These are phyloP conservation scores for Paspalum vaginatum DNA, from an alignment of 176 grass and related monocot species.

Conservation along the genomic window DNA sequence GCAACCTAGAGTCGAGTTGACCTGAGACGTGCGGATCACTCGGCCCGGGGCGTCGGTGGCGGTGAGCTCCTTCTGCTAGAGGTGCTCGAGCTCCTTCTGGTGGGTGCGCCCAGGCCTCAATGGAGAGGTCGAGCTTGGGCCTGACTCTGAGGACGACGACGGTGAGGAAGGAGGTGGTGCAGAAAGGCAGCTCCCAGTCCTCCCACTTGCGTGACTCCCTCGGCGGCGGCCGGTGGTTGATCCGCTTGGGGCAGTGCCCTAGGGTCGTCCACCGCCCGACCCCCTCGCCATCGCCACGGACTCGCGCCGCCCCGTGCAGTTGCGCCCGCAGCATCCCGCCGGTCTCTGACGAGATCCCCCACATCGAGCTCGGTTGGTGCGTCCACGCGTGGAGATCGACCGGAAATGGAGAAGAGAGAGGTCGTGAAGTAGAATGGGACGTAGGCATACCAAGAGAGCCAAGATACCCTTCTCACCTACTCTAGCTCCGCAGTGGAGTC, in stretches of 20 bases:
- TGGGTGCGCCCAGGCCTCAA: conserved; percentile 98
- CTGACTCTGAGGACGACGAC: conserved; percentile 95
- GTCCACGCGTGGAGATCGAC: no score
- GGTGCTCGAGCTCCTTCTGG: conserved; percentile 94
- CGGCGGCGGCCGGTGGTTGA: conserved; percentile 58
- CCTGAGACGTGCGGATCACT: conserved; percentile 61
- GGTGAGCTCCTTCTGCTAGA: conserved; percentile 77
- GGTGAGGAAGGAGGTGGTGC: conserved; percentile 93
- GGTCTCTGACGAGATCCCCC: conserved; percentile 61
- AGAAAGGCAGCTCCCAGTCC: conserved; percentile 95
- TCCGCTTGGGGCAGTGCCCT: conserved; percentile 66
- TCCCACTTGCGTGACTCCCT: conserved; percentile 88
- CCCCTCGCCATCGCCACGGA: conserved; percentile 64
- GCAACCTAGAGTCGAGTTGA: conserved; percentile 31
- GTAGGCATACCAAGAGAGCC: no score
- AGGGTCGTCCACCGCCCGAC: conserved; percentile 78
- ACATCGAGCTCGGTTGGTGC: no score
- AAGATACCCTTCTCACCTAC: no score
- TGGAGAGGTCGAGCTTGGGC: conserved; percentile 89
- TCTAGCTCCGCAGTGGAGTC: no score
- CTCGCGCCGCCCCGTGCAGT: conserved; percentile 41
- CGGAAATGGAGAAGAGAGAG: no score
- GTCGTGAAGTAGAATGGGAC: no score
- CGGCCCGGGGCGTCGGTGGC: conserved; percentile 33
- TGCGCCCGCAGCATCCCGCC: conserved; percentile 70